Conservation (phyloP, 441 rosid genomes). For the Francoa sonchifolia region DNA sequence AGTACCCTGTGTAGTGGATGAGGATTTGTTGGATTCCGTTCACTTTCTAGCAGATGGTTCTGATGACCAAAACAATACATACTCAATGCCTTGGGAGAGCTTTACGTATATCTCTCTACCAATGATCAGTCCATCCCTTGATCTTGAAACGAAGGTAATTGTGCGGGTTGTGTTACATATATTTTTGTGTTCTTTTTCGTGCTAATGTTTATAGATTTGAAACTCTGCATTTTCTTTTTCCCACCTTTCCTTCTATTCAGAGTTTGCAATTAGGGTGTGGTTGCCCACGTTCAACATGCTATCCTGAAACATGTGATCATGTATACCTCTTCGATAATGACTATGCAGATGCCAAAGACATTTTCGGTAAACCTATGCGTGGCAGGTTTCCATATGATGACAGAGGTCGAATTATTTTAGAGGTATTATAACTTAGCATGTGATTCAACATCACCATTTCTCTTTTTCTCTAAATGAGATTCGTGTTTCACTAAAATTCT, state of each 20-base stretch:
- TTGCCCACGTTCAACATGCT: slow-evolving; percentile 56
- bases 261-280: slow-evolving; percentile 63
- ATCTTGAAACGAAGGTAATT: slow-evolving; percentile 52
- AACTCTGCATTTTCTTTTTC: background rate
- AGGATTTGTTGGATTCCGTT: slow-evolving; percentile 32
- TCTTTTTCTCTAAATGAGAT: background rate
- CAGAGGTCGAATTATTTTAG: slow-evolving; percentile 66
- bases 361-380: slow-evolving; percentile 56
- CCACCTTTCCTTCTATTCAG: slow-evolving; percentile 24
- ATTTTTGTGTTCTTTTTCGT: background rate
- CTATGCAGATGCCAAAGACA: slow-evolving; percentile 88
- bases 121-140: slow-evolving; percentile 36
- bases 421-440: slow-evolving; percentile 34
- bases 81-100: slow-evolving; percentile 66
- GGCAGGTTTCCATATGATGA: slow-evolving; percentile 83
- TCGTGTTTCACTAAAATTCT: too few relatives aligned
- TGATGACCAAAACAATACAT: slow-evolving; percentile 19
- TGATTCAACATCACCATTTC: slow-evolving; percentile 3
- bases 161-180: slow-evolving; percentile 5
- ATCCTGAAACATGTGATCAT: slow-evolving; percentile 70
- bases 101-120: slow-evolving; percentile 59
- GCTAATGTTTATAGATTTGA: too few relatives aligned
- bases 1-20: slow-evolving; percentile 66
- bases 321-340: slow-evolving; percentile 85
- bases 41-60: slow-evolving; percentile 16